These are phyloP conservation scores for Paramecium sexaurelia DNA, from an alignment of 73 alveolate genomes.

Conservation along the genomic window DNA sequence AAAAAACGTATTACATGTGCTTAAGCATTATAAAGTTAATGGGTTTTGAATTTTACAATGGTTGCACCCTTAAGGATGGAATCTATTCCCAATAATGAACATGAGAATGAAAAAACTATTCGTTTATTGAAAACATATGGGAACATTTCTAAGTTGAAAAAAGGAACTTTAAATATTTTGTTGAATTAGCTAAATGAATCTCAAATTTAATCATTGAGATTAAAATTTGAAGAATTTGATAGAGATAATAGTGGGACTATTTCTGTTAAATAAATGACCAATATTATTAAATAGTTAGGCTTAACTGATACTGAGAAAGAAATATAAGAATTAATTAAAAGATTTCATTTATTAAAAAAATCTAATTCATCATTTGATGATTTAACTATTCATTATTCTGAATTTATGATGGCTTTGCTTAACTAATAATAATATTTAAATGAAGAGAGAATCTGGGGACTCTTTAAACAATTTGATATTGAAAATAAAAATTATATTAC, in stretches of 20 bases:
- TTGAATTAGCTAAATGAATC: slow-evolving; percentile 13
- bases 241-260: slow-evolving; percentile 58
- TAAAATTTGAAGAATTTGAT: slow-evolving; percentile 53
- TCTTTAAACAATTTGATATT: slow-evolving; percentile 48
- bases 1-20: slow-evolving; percentile 91
- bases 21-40: slow-evolving; percentile 86
- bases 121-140: slow-evolving; percentile 20
- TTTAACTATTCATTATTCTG: slow-evolving; percentile 53
- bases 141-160: not conserved
- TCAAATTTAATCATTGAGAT: slow-evolving; percentile 61
- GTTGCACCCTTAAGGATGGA: not conserved
- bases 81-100: slow-evolving; percentile 1
- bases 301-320: slow-evolving; percentile 49
- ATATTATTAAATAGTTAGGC: slow-evolving; percentile 21
- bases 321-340: not conserved
- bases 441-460: slow-evolving; percentile 59
- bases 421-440: slow-evolving; percentile 42
- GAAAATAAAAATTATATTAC: slow-evolving; percentile 59
- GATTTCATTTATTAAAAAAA: not conserved
- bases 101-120: slow-evolving; percentile 15
- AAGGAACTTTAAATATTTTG: slow-evolving; percentile 16
- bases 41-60: slow-evolving; percentile 66
- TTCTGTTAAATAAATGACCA: slow-evolving; percentile 22
- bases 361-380: not conserved
- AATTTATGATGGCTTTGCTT: slow-evolving; percentile 41